Evolutionary conservation across 1,139 yeast genomes (phyloP), one percentile per base, ranked within the genome.

Genomic region (Pneumocystis wakefieldiae): DNA sequence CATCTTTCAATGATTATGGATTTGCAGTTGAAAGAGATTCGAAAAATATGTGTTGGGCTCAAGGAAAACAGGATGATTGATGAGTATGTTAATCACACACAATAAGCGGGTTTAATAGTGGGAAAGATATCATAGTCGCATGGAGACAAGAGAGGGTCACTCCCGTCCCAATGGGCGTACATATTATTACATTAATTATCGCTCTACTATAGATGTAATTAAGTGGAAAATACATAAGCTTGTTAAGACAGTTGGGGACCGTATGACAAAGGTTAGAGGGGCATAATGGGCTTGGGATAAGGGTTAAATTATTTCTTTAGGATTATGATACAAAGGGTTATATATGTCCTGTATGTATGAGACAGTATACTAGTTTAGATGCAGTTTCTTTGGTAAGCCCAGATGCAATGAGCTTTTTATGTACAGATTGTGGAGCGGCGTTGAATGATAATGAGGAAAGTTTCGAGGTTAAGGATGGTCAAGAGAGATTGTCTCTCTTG

Each of bases 191-290:
- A 85, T 92, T 64, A 96, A 89, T 71, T 84, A 83, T 72, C 89
- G 97, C 1, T 96, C 90, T 72, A 95, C 97, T 0, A 87, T 94
- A 60, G 98, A 92, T 75, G 84, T 97, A 17, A 84, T 92, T 72
- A 92, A 94, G 74, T 94, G 97, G 97, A 90, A 91, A 72, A 88
- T 92, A 66, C 97, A 92, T 72, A 82, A 87, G 59, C 80, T 94
- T 57, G 97, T 89, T 15, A 85, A 84, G 69, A 75, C 79, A 65
- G 78, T 91, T 65, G 88, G 88, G 72, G 88, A 86, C 67, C 95
- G 90, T 71, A 81, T 92, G 77, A 85, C 83, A 58, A 76, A 78
- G 48, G 71, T 68, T 59, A 19, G 61, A 4, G 35, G 35, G 35
- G 35, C 8, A 5, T 57, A 12, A 28, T 19, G 2, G n/a, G 29